Percentiles rank a stretch among this genome's conserved stretches.
Conservation (phyloP, 495 filamentous ascomycete species). For the Penicillium crystallinum region DNA sequence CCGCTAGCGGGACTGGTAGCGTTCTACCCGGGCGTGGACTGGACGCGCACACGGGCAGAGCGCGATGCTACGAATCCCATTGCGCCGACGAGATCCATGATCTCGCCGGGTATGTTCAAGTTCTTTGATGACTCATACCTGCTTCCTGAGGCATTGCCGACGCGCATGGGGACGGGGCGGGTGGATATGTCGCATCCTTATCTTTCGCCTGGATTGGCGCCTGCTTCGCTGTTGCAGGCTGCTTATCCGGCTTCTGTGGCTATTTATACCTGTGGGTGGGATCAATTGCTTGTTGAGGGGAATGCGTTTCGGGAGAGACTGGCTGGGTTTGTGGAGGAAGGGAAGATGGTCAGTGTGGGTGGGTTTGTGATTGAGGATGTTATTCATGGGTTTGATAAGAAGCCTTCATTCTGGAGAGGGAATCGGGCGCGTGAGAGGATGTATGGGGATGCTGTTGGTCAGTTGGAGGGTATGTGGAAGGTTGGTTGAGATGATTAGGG, state of each 20-base stretch:
- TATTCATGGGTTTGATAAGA: conserved; percentile 29
- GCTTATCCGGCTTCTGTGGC: conserved; percentile 14
- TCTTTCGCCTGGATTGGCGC: conserved; percentile 18
- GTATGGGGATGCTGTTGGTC: conserved; percentile 18
- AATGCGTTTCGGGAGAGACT: conserved; percentile 19
- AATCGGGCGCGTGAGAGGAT: conserved; percentile 12
- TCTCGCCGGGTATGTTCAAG: conserved; percentile 3
- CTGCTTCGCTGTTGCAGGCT: conserved; percentile 4
- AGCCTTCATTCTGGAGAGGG: conserved; percentile 15
- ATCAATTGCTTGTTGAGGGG: conserved; percentile 23
- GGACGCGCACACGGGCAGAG: conserved; percentile 58
- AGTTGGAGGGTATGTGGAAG: conserved; percentile 20
- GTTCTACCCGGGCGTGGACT: conserved; percentile 73
- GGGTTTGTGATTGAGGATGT: conserved; percentile 16
- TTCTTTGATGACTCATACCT: conserved; percentile 23
- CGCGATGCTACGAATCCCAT: conserved; percentile 17
- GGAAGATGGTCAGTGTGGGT: conserved; percentile 9
- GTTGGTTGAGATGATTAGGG: neutral
- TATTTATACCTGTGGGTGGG: conserved; percentile 26
- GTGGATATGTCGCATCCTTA: conserved; percentile 21
- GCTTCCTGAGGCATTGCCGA: conserved; percentile 7
- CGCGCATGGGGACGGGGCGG: neutral
- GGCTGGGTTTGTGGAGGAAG: conserved; percentile 7
- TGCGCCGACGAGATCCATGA: conserved; percentile 10
- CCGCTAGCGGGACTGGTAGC: conserved; percentile 46